Base-by-base conservation (phyloP, 2,329 filamentous ascomycete species). In the Fusarium compactum region DNA sequence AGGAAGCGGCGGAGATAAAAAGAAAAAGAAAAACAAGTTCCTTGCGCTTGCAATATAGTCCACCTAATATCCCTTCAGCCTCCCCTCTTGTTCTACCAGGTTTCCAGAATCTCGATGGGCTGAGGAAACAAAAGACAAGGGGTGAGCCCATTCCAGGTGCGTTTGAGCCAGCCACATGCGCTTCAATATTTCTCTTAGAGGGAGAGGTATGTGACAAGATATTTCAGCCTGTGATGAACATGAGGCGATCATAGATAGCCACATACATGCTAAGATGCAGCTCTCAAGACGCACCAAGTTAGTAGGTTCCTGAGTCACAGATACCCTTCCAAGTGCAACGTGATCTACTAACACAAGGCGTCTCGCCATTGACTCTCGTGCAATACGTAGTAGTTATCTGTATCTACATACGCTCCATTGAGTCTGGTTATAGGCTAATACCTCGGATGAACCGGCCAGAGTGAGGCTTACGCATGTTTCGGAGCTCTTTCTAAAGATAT, bases 91-190 rank as follows among this genome's bases (percentile, higher is more conserved):
- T 65, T 58, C 56, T 50, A 55, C 54, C 40, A 51, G 52, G 48
- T 62, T 72, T 71, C 45, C 34, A 41, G 47, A 38, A 59, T 53
- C 43, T 45, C 58, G 47, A 52, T 60, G 34, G 25, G 27, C 43
- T 53, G 54, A 58, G n/a, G 27, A 18, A 38, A 56, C 54, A 45
- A 45, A 58, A 58, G 44, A 57, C 58, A 65, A 51, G 58, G 14
- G 38, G 46, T 22, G 45, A 45, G 55, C 25, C 50, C 40, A 60
- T 67, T 61, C 34, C 56, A 65, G 47, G 30, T 32, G 47, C 18
- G 27, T 59, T 67, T 56, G 16, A 64, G 62, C 61, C 71, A 75
- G 69, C 70, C 63, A 69, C 70, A 48, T 46, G n/a, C 63, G 62
- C 54, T 44, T 50, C 38, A 25, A 53, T 46, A 47, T 47, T 60